These are phyloP conservation scores for Gnetum montanum DNA, from an alignment of 75 land plant species.

Conservation along the genomic window DNA sequence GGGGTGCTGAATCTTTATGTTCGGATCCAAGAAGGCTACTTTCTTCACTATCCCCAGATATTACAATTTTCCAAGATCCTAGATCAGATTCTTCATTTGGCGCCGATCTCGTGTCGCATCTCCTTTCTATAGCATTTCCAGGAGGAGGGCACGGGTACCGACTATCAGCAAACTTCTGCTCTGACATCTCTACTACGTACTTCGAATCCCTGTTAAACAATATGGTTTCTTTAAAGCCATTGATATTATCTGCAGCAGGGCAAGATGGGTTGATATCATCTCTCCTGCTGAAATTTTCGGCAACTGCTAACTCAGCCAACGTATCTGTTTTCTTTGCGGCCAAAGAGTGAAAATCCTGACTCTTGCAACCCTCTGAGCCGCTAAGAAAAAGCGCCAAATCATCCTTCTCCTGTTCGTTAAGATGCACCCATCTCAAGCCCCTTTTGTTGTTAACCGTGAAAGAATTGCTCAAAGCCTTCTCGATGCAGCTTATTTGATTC, in stretches of 20 bases:
- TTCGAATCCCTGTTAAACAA: conserved; percentile 11
- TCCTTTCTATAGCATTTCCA: conserved; percentile 7
- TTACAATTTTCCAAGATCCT: conserved; percentile 32
- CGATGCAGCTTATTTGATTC: conserved; percentile 40
- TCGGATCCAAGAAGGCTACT: conserved; percentile 1
- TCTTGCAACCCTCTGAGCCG: conserved; percentile 11
- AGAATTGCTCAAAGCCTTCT: conserved; percentile 32
- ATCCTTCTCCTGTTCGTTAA: conserved; percentile 42
- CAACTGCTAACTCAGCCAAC: not conserved
- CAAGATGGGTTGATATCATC: not conserved
- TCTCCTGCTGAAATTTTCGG: not conserved
- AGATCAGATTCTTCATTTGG: conserved; percentile 23
- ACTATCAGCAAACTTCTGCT: conserved; percentile 7
- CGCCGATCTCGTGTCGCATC: conserved; percentile 6
- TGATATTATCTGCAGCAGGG: not conserved
- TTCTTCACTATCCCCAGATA: conserved; percentile 20
- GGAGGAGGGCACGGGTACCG: conserved; percentile 1
- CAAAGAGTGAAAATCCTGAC: not conserved
- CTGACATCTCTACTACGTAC: conserved; percentile 12
- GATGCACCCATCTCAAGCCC: conserved; percentile 33
- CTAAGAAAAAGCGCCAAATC: conserved; percentile 54
- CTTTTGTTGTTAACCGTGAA: conserved; percentile 24
- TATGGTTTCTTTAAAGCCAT: conserved; percentile 12
- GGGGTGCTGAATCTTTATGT: not conserved
- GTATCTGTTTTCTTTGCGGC: not conserved